Conservation (phyloP, 2,329 filamentous ascomycete species). For the Neonectria hederae region DNA sequence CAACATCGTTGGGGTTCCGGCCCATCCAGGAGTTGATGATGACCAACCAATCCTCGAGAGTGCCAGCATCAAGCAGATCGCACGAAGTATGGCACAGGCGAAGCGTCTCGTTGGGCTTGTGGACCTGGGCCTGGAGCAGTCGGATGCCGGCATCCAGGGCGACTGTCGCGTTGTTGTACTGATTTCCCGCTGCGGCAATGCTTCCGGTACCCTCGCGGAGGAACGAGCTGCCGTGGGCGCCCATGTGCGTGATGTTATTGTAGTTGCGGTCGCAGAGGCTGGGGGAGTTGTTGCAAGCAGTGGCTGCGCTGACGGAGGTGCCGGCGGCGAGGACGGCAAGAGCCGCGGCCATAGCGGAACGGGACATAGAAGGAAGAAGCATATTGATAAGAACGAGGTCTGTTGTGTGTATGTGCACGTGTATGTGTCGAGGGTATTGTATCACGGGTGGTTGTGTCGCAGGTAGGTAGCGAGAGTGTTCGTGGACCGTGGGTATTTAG, state of each 20-base stretch:
- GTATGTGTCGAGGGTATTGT: not conserved
- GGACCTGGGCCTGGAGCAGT: constrained; percentile 76
- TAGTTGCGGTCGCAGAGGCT: constrained; percentile 76
- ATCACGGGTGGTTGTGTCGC: not conserved
- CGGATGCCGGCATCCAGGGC: constrained; percentile 78
- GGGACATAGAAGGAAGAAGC: constrained; percentile 37
- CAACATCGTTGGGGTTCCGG: constrained; percentile 75
- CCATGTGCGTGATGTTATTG: constrained; percentile 80
- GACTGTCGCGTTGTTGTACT: constrained; percentile 76
- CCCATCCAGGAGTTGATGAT: constrained; percentile 76
- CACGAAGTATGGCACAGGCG: constrained; percentile 78
- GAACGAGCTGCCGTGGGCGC: constrained; percentile 79
- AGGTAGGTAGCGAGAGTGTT: not conserved
- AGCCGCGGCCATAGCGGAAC: constrained; percentile 31
- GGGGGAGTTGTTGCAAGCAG: constrained; percentile 84
- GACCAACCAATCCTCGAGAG: constrained; percentile 69
- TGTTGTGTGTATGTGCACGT: not conserved
- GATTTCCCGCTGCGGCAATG: constrained; percentile 74
- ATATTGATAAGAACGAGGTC: constrained; percentile 16
- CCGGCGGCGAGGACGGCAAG: constrained; percentile 34
- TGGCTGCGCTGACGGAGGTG: constrained; percentile 38
- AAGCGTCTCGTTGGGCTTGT: constrained; percentile 67
- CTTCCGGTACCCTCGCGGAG: constrained; percentile 69
- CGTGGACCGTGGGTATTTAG: not conserved
- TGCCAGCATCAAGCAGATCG: constrained; percentile 73